Evolutionary conservation across 441 rosid species (phyloP).

Genomic region (Breynia disticha): DNA sequence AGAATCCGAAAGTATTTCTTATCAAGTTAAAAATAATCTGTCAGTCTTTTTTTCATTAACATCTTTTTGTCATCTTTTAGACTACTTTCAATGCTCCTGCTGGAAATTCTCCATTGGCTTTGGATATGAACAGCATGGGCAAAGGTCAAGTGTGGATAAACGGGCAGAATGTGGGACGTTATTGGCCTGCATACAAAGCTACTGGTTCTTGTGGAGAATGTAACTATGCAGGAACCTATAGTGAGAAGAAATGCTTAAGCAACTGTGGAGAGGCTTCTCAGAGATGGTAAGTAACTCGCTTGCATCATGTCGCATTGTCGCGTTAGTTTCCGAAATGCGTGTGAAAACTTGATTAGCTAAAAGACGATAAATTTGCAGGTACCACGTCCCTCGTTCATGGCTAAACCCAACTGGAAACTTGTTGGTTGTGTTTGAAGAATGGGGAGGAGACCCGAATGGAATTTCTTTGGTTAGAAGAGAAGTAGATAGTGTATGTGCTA

Average conservation of each 20-base stretch:
- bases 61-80: slow-evolving; percentile 31
- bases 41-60: slow-evolving; percentile 9
- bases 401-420: slow-evolving; percentile 77
- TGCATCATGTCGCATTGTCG: neutral
- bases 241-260: slow-evolving; percentile 67
- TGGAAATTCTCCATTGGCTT: slow-evolving; percentile 72
- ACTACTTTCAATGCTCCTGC: slow-evolving; percentile 85
- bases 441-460: slow-evolving; percentile 92
- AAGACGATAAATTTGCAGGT: slow-evolving; percentile 32
- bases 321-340: too few species aligned
- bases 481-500: slow-evolving; percentile 76
- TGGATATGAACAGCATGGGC: slow-evolving; percentile 93
- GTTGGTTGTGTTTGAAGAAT: slow-evolving; percentile 90
- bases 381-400: slow-evolving; percentile 91
- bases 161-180: slow-evolving; percentile 82
- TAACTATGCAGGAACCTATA: slow-evolving; percentile 56
- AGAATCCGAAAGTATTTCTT: neutral
- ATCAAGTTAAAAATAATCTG: neutral
- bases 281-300: slow-evolving; percentile 48
- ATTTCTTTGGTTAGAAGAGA: slow-evolving; percentile 76
- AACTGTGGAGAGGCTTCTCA: slow-evolving; percentile 96
- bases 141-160: slow-evolving; percentile 98
- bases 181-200: slow-evolving; percentile 94
- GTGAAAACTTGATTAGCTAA: neutral
- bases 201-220: slow-evolving; percentile 65